Conservation (phyloP, 1,139 yeast genomes). For the Nadsonia starkeyi-henricii region DNA sequence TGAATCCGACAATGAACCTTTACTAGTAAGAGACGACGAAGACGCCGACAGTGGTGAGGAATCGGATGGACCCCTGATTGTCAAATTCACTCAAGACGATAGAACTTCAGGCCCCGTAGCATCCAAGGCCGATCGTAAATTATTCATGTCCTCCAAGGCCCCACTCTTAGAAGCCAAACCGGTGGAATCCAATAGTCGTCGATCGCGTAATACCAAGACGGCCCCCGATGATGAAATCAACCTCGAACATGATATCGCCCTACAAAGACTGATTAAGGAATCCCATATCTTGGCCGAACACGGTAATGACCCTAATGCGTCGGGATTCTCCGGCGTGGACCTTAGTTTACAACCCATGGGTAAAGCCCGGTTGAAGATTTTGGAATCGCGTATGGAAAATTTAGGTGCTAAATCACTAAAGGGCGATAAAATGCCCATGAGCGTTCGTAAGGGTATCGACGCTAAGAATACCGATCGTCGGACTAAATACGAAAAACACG, state of each 20-base stretch:
- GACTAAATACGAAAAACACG: conserved; percentile 53
- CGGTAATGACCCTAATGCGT: background rate
- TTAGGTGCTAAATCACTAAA: conserved; percentile 30
- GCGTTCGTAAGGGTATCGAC: conserved; percentile 73
- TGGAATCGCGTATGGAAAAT: conserved; percentile 50
- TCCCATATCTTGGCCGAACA: conserved; percentile 55
- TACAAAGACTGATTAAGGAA: conserved; percentile 70
- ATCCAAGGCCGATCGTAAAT: conserved; percentile 4
- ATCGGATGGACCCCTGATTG: conserved; percentile 3
- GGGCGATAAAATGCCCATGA: conserved; percentile 77
- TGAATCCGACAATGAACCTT: background rate
- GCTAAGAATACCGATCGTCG: conserved; percentile 40
- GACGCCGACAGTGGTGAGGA: background rate
- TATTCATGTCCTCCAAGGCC: conserved; percentile 4
- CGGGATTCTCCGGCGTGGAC: conserved; percentile 53
- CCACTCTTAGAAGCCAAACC: conserved; percentile 1
- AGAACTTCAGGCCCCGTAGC: background rate
- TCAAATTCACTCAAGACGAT: conserved; percentile 1
- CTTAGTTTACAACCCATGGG: conserved; percentile 66
- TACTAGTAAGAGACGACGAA: background rate
- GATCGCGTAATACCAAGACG: conserved; percentile 7
- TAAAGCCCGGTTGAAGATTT: conserved; percentile 58
- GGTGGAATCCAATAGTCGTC: background rate
- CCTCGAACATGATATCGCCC: conserved; percentile 64
- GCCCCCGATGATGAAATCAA: conserved; percentile 19